Percentiles rank a stretch among this genome's conserved stretches.
These are phyloP conservation scores for Aureobasidium vineae DNA, from an alignment of 2,329 filamentous ascomycete genomes.

Conservation along the genomic window DNA sequence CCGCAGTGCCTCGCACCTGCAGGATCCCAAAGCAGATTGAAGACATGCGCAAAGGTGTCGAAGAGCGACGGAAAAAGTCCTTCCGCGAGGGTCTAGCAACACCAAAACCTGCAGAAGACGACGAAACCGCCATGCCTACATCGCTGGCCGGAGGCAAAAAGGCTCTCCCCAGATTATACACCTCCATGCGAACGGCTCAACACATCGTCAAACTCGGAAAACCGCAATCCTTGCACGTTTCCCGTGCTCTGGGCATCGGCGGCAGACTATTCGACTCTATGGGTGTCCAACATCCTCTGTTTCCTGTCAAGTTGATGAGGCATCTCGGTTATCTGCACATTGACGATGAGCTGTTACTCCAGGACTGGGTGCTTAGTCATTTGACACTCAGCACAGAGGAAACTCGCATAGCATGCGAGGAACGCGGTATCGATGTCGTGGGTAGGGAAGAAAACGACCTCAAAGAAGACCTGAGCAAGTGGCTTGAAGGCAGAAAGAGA, in stretches of 20 bases:
- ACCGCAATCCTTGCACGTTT: constrained; percentile 45
- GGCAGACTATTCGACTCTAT: constrained; percentile 46
- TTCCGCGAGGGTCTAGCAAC: constrained; percentile 12
- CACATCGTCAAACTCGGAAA: constrained; percentile 12
- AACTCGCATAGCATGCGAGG: constrained; percentile 40
- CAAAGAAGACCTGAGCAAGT: constrained; percentile 38
- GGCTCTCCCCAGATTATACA: constrained; percentile 5
- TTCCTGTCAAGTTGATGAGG: constrained; percentile 57
- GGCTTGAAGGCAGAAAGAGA: constrained; percentile 43
- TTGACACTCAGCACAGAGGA: constrained; percentile 50
- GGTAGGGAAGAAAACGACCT: constrained; percentile 34
- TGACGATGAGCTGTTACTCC: constrained; percentile 68
- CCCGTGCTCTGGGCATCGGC: constrained; percentile 40
- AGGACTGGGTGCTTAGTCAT: constrained; percentile 48
- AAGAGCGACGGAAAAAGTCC: constrained; percentile 25
- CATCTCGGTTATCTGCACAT: constrained; percentile 62
- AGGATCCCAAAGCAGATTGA: constrained; percentile 74
- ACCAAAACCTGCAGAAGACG: not conserved
- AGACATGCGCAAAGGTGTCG: constrained; percentile 54
- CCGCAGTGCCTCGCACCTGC: constrained; percentile 76
- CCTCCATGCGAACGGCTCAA: not conserved
- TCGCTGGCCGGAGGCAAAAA: constrained; percentile 44
- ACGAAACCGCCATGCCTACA: constrained; percentile 52
- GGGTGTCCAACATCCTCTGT: constrained; percentile 48
- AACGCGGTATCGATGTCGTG: constrained; percentile 39